phyloP scores from a whole-genome alignment of 129 eudicot species.

The Tagetes erecta region DNA sequence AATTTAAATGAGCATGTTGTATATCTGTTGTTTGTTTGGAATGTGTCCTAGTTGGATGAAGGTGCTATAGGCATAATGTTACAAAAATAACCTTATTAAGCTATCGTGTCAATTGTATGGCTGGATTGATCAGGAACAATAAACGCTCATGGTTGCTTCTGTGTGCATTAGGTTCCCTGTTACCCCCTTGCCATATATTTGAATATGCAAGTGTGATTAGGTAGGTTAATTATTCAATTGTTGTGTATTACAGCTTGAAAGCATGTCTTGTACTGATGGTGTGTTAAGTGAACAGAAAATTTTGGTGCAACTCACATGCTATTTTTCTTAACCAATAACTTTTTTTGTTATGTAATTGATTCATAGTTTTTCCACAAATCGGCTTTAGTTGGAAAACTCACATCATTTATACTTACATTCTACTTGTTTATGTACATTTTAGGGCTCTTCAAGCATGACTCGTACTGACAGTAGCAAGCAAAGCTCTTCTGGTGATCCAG shows the following conservation, averaged over 20 bases:
- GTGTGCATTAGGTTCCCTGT: conserved; percentile 7
- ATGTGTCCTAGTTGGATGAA: background rate
- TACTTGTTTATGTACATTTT: conserved; percentile 17
- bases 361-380: background rate
- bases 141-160: background rate
- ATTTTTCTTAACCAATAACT: background rate
- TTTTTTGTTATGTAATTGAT: background rate
- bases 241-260: conserved; percentile 11
- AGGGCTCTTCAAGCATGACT: conserved; percentile 57
- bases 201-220: conserved; percentile 1
- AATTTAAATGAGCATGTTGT: conserved; percentile 2
- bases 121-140: conserved; percentile 2
- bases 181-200: too few relatives aligned
- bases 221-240: conserved; percentile 7
- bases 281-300: conserved; percentile 11
- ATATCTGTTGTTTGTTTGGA: background rate
- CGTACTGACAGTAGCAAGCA: conserved; percentile 56
- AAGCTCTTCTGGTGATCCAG: conserved; percentile 57
- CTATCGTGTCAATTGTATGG: background rate
- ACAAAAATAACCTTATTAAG: background rate
- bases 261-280: conserved; percentile 2
- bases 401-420: conserved; percentile 9
- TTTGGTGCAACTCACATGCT: conserved; percentile 4
- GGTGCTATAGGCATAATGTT: background rate
- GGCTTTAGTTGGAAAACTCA: conserved; percentile 1